Percentiles rank a stretch among this genome's conserved stretches.
Evolutionary conservation across 768 basidiomycete genomes (phyloP).

Genomic region (Mycena crocata): DNA sequence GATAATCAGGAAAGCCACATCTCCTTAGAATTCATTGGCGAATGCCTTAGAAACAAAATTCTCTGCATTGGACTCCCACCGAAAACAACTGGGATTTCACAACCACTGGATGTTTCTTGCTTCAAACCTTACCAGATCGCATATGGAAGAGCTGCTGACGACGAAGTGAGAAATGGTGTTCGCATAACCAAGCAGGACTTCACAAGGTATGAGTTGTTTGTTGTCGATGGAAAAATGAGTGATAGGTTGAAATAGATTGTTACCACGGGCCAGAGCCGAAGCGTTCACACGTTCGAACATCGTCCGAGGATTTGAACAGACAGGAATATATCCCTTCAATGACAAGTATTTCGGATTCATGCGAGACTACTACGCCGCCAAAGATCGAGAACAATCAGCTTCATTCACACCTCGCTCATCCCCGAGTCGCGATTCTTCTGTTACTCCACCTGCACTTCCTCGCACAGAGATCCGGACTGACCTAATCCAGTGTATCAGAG

Average conservation of each 20-base stretch:
- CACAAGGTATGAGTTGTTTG: background rate
- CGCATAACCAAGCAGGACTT: conserved; percentile 8
- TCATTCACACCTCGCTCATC: background rate
- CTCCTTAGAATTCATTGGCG: background rate
- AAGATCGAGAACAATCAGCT: background rate
- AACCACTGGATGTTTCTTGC: conserved; percentile 16
- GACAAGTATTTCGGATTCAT: background rate
- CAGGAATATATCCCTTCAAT: conserved; percentile 10
- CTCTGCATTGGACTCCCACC: conserved; percentile 22
- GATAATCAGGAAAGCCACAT: conserved; percentile 24
- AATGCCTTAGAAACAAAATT: background rate
- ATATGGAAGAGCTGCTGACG: conserved; percentile 6
- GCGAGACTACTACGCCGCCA: conserved; percentile 4
- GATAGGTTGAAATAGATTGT: background rate
- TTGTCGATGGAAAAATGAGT: background rate
- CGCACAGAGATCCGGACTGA: background rate
- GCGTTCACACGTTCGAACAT: background rate
- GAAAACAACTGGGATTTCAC: conserved; percentile 8
- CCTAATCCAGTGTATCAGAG: background rate
- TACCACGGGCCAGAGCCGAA: background rate
- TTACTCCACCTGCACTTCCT: background rate
- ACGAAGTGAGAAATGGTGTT: background rate
- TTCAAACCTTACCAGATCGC: conserved; percentile 16
- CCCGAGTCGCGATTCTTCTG: too few species aligned
- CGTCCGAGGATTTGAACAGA: background rate